A percentile compares a stretch with the other conserved stretches of the same genome.
Evolutionary conservation across 1,284 basidiomycete species (phyloP).

Genomic region (Moesziomyces globuligerus): DNA sequence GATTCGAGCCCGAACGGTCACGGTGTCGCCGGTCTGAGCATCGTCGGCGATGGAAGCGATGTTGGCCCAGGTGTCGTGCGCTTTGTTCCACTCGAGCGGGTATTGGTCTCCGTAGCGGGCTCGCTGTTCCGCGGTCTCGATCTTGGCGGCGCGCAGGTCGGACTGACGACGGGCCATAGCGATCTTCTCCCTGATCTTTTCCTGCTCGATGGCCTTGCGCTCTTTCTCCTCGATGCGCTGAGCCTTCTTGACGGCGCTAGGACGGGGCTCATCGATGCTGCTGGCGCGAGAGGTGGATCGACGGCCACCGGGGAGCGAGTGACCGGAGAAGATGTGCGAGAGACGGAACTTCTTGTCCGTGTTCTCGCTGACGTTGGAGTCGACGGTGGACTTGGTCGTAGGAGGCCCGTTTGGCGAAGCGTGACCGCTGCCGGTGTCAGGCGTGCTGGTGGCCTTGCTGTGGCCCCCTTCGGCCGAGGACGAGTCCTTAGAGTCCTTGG

Average conservation of each 20-base stretch:
- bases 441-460: slow-evolving; percentile 8
- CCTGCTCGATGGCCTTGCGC: slow-evolving; percentile 43
- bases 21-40: slow-evolving; percentile 33
- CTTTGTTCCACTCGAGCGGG: slow-evolving; percentile 34
- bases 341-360: slow-evolving; percentile 45
- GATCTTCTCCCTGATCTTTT: slow-evolving; percentile 28
- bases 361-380: slow-evolving; percentile 17
- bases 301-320: slow-evolving; percentile 19
- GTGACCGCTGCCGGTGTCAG: slow-evolving; percentile 10
- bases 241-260: slow-evolving; percentile 41
- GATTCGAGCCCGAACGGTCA: slow-evolving; percentile 55
- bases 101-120: slow-evolving; percentile 51
- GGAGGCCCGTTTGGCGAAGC: slow-evolving; percentile 18
- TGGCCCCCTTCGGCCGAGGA: slow-evolving; percentile 22
- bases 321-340: slow-evolving; percentile 46
- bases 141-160: slow-evolving; percentile 44
- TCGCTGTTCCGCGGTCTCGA: slow-evolving; percentile 57
- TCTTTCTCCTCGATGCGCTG: slow-evolving; percentile 49
- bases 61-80: slow-evolving; percentile 33
- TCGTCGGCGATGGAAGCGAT: slow-evolving; percentile 38
- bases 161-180: slow-evolving; percentile 42
- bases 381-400: slow-evolving; percentile 28
- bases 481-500: slow-evolving; percentile 35
- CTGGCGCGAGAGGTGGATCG: slow-evolving; percentile 21
- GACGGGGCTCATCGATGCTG: slow-evolving; percentile 43